Evolutionary conservation across 2,329 filamentous ascomycete genomes (phyloP).

Genomic region (Dothideomycetidae sp.): DNA sequence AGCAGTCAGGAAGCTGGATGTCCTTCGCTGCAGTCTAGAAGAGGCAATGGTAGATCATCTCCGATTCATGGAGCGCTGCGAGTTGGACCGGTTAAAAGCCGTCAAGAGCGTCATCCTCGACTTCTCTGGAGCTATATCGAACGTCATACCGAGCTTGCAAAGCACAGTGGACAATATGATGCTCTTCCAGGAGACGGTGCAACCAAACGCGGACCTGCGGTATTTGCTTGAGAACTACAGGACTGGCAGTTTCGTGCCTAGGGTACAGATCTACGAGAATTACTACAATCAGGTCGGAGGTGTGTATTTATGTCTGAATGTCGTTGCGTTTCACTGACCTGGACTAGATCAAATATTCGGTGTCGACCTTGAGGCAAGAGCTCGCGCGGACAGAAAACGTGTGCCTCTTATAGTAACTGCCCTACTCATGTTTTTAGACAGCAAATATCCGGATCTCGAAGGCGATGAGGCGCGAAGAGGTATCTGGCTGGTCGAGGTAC

Average conservation of each 20-base stretch:
- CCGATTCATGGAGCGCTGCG: constrained; percentile 92
- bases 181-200: constrained; percentile 97
- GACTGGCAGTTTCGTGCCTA: constrained; percentile 82
- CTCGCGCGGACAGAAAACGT: constrained; percentile 84
- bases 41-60: constrained; percentile 87
- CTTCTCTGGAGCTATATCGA: constrained; percentile 93
- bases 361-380: constrained; percentile 90
- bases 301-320: constrained; percentile 18
- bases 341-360: constrained; percentile 77
- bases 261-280: constrained; percentile 88
- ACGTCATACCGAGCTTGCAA: constrained; percentile 91
- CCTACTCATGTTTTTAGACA: constrained; percentile 85
- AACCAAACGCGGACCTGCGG: constrained; percentile 74
- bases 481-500: constrained; percentile 91
- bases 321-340: background rate
- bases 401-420: constrained; percentile 87
- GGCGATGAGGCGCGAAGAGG: constrained; percentile 83
- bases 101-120: constrained; percentile 97
- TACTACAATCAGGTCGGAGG: constrained; percentile 94
- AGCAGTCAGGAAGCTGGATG: constrained; percentile 71
- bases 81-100: constrained; percentile 87
- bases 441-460: constrained; percentile 91
- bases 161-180: constrained; percentile 98
- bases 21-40: constrained; percentile 85
- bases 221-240: constrained; percentile 96